Evolutionary conservation across 352 stramenopile species (phyloP), one percentile per base, ranked within the genome.

Genomic region (Globisporangium uncinulatum): DNA sequence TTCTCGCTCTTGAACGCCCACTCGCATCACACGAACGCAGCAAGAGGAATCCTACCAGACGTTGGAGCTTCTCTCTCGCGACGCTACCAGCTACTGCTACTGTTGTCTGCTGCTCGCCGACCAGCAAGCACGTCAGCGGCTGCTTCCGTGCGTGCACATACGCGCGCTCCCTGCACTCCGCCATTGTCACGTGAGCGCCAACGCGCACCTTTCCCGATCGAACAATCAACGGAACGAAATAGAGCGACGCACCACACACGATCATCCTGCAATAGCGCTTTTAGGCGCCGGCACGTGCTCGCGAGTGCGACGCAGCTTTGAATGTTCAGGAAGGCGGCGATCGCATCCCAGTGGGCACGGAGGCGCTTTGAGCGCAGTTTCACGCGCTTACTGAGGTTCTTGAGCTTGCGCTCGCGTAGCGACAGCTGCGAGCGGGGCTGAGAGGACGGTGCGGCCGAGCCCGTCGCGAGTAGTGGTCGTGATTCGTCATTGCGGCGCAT

Each of bases 331-430:
- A 78, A 86, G 34, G 34, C 21, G 1, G 69, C 67, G 41, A 86
- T 71, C 10, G 47, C 52, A 14, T 62, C 58, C 75, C 73, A 86
- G 36, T 76, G 37, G 50, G 70, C 62, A 49, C 75, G 73, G 61
- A 86, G 52, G 19, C 75, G 69, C 67, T 86, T 86, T 29, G 75
- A 86, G 31, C 76, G 57, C 29, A 86, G 45, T 63, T 83, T 83
- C 39, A 86, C 64, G 54, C 75, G 75, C 65, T 82, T 83, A 50
- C 52, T 39, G 13, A 63, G 59, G 55, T 86, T 86, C 17, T 73
- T 73, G 48, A 47, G 45, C 31, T 62, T 66, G 53, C 70, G 72
- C 54, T 81, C 62, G 48, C 68, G 68, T 37, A 70, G 57, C 56
- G 63, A 73, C 48, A 70, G 58, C 52, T 31, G 37, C 21, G 46